Conservation (phyloP, 2,329 filamentous ascomycete species). For the Arthrobotrys conoides region DNA sequence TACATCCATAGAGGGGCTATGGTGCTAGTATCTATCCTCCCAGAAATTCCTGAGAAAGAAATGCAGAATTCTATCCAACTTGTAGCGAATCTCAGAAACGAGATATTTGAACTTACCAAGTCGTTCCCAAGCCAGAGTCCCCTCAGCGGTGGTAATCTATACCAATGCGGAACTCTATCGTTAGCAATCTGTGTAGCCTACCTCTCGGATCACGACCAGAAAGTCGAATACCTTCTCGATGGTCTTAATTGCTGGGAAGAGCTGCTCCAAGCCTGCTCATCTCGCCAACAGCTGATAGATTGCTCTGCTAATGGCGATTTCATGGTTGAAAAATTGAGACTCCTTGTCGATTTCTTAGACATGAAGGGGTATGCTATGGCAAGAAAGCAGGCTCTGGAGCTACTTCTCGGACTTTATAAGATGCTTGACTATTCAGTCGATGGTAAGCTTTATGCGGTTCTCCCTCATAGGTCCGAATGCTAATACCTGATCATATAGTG, state of each 20-base stretch:
- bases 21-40: slow-evolving; percentile 37
- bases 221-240: slow-evolving; percentile 59
- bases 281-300: slow-evolving; percentile 26
- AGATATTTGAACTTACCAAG: slow-evolving; percentile 29
- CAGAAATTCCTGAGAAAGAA: slow-evolving; percentile 42
- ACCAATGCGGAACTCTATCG: slow-evolving; percentile 46
- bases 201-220: slow-evolving; percentile 41
- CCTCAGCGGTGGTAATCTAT: slow-evolving; percentile 25
- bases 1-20: slow-evolving; percentile 35
- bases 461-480: background rate
- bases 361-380: slow-evolving; percentile 63
- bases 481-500: slow-evolving; percentile 40
- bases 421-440: slow-evolving; percentile 55
- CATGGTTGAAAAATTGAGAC: slow-evolving; percentile 62
- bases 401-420: slow-evolving; percentile 62
- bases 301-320: slow-evolving; percentile 52
- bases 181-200: slow-evolving; percentile 44
- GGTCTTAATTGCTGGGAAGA: slow-evolving; percentile 63
- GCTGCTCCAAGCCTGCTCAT: slow-evolving; percentile 53
- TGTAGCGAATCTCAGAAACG: slow-evolving; percentile 26
- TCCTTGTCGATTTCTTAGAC: slow-evolving; percentile 64
- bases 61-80: slow-evolving; percentile 35
- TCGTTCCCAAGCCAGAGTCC: slow-evolving; percentile 17
- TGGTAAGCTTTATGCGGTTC: slow-evolving; percentile 2
- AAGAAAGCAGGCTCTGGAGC: slow-evolving; percentile 62